Evolutionary conservation across 2,329 filamentous ascomycete genomes (phyloP).

Genomic region (Keithomyces neogunnii): DNA sequence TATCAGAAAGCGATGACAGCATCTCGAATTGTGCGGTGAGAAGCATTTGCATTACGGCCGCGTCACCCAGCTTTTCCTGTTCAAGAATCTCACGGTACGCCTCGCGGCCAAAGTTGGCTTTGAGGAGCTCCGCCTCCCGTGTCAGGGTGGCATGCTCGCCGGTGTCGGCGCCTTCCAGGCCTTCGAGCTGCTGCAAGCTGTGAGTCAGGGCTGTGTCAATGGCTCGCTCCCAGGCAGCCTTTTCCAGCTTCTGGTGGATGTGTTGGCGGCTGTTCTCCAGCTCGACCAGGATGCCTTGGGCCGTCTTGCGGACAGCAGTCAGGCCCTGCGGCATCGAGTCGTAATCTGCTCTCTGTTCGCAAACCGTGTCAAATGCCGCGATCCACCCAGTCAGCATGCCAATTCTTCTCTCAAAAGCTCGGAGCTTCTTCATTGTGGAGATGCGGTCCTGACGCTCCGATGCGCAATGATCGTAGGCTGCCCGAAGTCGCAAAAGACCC

Average conservation of each 20-base stretch:
- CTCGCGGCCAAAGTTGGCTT: conserved; percentile 73
- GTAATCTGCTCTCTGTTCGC: conserved; percentile 46
- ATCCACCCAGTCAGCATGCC: conserved; percentile 86
- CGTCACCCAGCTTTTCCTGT: conserved; percentile 74
- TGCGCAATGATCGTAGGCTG: conserved; percentile 74
- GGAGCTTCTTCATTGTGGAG: conserved; percentile 71
- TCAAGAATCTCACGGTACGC: conserved; percentile 69
- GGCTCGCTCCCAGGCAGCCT: conserved; percentile 76
- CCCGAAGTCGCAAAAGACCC: conserved; percentile 69
- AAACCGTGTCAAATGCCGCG: conserved; percentile 78
- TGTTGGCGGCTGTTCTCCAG: conserved; percentile 86
- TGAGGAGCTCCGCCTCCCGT: conserved; percentile 79
- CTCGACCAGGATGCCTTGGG: conserved; percentile 80
- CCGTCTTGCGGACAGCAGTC: conserved; percentile 73
- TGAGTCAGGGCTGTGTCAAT: conserved; percentile 84
- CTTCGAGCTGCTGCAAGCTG: conserved; percentile 68
- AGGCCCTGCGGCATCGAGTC: conserved; percentile 61
- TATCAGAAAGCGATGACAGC: conserved; percentile 71
- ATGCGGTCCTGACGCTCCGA: conserved; percentile 72
- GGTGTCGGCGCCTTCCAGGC: conserved; percentile 37
- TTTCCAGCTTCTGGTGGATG: conserved; percentile 74
- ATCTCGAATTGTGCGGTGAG: conserved; percentile 90
- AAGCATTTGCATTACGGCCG: conserved; percentile 70
- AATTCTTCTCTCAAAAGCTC: conserved; percentile 77
- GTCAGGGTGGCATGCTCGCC: conserved; percentile 62